Conservation (phyloP, 345 rosid species). For the Syzygium oleosum region DNA sequence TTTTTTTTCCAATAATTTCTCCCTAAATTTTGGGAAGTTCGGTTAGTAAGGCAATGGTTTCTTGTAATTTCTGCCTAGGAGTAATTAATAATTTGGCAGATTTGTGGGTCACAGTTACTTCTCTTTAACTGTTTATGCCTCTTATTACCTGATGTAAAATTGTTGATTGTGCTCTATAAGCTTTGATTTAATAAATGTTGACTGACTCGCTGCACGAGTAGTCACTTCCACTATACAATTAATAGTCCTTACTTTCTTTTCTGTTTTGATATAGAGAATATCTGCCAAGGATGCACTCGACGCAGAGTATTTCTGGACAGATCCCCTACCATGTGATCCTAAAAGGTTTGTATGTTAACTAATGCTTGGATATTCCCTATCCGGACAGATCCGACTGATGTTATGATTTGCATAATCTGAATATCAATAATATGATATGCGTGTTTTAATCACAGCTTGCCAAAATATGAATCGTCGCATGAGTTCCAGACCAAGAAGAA, state of each 20-base stretch:
- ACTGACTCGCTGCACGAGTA: neutral
- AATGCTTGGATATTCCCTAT: neutral
- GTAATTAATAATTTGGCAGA: neutral
- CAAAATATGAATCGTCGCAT: conserved; percentile 33
- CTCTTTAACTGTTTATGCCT: neutral
- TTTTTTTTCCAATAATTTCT: neutral
- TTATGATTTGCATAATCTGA: neutral
- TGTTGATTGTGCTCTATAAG: neutral
- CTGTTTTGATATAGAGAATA: conserved; percentile 19
- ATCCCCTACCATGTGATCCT: conserved; percentile 37
- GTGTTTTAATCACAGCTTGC: conserved; percentile 17
- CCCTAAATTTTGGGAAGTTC: neutral
- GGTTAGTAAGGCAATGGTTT: neutral
- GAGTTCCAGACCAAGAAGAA: conserved; percentile 42
- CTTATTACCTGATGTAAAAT: neutral
- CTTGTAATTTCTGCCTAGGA: neutral
- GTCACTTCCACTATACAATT: neutral
- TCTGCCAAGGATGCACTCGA: conserved; percentile 41
- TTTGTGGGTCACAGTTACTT: neutral
- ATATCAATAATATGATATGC: neutral
- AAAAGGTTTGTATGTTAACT: conserved; percentile 13
- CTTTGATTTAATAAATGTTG: neutral
- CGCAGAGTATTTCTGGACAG: conserved; percentile 39
- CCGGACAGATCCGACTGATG: neutral
- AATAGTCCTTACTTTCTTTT: neutral